Conservation (phyloP, 129 eudicot species). For the Dittrichia graveolens region DNA sequence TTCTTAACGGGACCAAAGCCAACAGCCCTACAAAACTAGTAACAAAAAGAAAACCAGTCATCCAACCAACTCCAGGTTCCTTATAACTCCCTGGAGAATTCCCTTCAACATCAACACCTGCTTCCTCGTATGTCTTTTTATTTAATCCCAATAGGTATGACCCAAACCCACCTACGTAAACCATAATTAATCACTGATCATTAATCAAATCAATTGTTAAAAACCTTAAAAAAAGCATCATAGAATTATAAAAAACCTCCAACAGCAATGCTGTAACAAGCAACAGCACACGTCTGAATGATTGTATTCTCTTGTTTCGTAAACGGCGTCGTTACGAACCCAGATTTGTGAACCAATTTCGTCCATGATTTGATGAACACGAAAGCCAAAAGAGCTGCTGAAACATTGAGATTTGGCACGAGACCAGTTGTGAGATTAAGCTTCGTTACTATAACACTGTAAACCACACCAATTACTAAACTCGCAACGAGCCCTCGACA, state of each 20-base stretch:
- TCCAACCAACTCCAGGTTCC: constrained; percentile 81
- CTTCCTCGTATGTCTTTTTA: constrained; percentile 66
- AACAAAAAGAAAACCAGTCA: constrained; percentile 84
- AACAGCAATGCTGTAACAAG: constrained; percentile 86
- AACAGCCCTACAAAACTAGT: constrained; percentile 80
- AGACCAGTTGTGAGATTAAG: constrained; percentile 88
- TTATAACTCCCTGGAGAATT: constrained; percentile 60
- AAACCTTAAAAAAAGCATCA: not conserved
- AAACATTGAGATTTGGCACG: constrained; percentile 85
- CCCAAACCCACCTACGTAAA: constrained; percentile 74
- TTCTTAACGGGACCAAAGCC: constrained; percentile 88
- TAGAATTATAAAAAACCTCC: constrained; percentile 53
- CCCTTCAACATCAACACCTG: constrained; percentile 73
- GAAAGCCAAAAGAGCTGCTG: constrained; percentile 91
- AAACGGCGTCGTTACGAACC: constrained; percentile 58
- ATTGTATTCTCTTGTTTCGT: constrained; percentile 86
- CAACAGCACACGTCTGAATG: constrained; percentile 94
- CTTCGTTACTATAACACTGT: constrained; percentile 88
- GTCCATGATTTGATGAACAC: constrained; percentile 80
- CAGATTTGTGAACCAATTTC: constrained; percentile 55
- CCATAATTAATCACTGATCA: not conserved
- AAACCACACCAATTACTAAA: constrained; percentile 65
- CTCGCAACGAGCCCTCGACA: constrained; percentile 73
- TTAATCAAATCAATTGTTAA: not conserved
- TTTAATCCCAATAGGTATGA: constrained; percentile 73